phyloP scores from a whole-genome alignment of 202 grass and related monocot genomes.

The Cymbopogon flexuosus region DNA sequence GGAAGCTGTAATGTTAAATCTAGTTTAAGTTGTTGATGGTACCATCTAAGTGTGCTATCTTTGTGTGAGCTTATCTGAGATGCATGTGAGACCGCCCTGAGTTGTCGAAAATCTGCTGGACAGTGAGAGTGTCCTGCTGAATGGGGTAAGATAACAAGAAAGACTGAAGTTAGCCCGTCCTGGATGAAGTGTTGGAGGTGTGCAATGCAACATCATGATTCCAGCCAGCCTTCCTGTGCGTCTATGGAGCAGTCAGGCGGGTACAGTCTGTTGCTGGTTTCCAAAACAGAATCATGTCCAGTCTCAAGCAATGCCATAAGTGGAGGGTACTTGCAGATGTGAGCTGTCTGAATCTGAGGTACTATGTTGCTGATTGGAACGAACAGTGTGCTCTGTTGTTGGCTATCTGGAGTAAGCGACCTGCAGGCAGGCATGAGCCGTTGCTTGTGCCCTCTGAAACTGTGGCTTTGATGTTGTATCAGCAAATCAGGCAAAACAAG shows the following conservation, averaged over 20 bases:
- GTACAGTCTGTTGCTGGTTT: neutral
- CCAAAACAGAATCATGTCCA: neutral
- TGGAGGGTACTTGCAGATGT: neutral
- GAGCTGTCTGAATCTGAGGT: neutral
- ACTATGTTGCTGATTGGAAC: neutral
- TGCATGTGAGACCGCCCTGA: neutral
- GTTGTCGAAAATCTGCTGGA: neutral
- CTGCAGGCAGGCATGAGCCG: neutral
- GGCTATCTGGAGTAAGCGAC: neutral
- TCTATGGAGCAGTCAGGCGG: neutral
- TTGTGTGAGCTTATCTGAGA: neutral
- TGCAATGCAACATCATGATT: neutral
- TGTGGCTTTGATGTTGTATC: neutral
- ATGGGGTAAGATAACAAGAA: neutral
- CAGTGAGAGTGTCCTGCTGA: neutral
- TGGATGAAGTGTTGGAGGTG: neutral
- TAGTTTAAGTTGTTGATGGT: neutral
- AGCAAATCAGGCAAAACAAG: neutral
- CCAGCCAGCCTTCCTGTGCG: neutral
- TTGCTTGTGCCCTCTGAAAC: neutral
- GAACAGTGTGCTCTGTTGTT: neutral
- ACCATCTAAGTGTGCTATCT: neutral
- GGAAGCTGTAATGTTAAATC: neutral
- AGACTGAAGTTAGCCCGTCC: neutral
- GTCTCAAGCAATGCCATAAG: too few relatives aligned